A percentile compares a stretch with the other conserved stretches of the same genome.
These are phyloP conservation scores for Parastagonospora nodorum DNA, from an alignment of 2,329 filamentous ascomycete genomes.

Conservation along the genomic window DNA sequence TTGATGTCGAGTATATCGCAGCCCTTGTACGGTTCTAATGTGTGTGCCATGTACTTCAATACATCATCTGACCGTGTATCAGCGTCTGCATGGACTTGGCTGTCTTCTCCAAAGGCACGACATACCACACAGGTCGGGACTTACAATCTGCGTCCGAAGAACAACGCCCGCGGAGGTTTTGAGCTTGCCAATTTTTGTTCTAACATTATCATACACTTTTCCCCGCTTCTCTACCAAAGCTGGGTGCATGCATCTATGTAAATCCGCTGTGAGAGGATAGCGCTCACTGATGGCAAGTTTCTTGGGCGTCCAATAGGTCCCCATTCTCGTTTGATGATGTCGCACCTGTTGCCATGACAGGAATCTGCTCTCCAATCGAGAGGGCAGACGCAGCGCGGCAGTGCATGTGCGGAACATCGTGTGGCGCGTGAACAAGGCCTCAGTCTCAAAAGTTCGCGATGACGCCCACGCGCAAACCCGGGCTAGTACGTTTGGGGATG, in stretches of 20 bases:
- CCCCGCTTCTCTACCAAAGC: not conserved
- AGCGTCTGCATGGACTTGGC: constrained; percentile 3
- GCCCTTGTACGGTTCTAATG: constrained; percentile 71
- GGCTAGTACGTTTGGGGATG: not conserved
- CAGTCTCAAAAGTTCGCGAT: not conserved
- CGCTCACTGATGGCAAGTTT: not conserved
- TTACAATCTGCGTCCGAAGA: constrained; percentile 48
- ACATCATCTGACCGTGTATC: constrained; percentile 63
- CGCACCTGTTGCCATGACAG: too few relatives aligned
- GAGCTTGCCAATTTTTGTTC: not conserved
- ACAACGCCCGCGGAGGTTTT: constrained; percentile 1
- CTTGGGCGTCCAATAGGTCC: not conserved
- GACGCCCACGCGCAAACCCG: not conserved
- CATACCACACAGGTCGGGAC: constrained; percentile 53
- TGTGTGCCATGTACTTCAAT: constrained; percentile 69
- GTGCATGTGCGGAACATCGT: not conserved
- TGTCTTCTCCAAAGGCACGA: constrained; percentile 20
- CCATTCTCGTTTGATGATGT: too few relatives aligned
- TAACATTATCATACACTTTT: not conserved
- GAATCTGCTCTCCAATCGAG: too few relatives aligned
- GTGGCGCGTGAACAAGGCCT: not conserved
- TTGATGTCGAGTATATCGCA: constrained; percentile 89
- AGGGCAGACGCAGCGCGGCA: too few relatives aligned
- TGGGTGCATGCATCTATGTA: not conserved
- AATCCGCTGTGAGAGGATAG: not conserved